phyloP scores from a whole-genome alignment of 148 eudicot species.

The Chenopodium suecicum region DNA sequence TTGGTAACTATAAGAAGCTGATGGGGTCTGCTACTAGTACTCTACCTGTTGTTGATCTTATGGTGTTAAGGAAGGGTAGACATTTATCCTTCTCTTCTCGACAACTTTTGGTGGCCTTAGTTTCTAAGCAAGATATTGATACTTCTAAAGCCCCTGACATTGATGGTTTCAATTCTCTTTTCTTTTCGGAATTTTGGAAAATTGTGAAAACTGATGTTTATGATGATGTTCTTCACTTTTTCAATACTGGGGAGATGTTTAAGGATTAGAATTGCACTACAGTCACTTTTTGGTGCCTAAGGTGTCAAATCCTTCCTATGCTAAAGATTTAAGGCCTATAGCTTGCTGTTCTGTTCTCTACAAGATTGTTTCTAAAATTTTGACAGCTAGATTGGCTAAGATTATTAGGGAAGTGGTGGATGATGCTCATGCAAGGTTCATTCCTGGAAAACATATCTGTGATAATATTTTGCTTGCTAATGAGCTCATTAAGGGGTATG shows the following conservation, averaged over 20 bases:
- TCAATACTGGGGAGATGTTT: neutral
- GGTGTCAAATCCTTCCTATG: neutral
- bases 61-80: neutral
- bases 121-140: neutral
- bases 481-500: no score
- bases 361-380: neutral
- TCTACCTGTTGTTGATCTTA: no score
- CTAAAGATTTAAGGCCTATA: neutral
- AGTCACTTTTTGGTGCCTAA: neutral
- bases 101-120: neutral
- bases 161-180: neutral
- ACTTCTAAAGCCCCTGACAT: neutral
- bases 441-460: neutral
- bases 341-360: neutral
- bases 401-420: neutral
- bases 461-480: neutral
- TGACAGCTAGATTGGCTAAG: neutral
- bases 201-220: no score
- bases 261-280: neutral
- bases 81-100: neutral
- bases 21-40: no score
- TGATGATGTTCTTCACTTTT: no score
- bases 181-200: neutral
- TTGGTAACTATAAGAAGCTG: no score
- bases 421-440: neutral